These are phyloP conservation scores for Leccinum pellstonianum DNA, from an alignment of 768 basidiomycete species.

Conservation along the genomic window DNA sequence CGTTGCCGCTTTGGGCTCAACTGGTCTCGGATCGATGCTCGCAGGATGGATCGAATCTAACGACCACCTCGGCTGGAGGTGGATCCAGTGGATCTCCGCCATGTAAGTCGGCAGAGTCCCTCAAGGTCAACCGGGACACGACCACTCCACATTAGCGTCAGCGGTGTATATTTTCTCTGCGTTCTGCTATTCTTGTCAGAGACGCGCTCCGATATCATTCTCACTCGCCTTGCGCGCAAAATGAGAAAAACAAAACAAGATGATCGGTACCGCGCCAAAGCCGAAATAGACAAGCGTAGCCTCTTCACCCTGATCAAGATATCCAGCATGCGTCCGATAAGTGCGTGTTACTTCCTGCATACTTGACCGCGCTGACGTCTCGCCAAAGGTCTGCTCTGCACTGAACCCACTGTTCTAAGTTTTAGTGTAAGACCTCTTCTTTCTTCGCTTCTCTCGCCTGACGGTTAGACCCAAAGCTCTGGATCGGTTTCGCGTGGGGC, in stretches of 20 bases:
- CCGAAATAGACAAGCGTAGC: constrained; percentile 60
- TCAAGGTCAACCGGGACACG: background rate
- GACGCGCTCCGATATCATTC: constrained; percentile 69
- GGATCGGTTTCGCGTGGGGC: constrained; percentile 77
- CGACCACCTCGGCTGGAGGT: constrained; percentile 62
- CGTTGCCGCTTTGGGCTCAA: constrained; percentile 55
- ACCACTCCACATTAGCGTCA: constrained; percentile 39
- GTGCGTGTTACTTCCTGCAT: constrained; percentile 44
- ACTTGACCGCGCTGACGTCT: background rate
- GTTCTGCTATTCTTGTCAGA: constrained; percentile 64
- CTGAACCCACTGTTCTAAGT: constrained; percentile 69
- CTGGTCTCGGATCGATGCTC: constrained; percentile 60
- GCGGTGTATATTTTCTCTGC: constrained; percentile 47
- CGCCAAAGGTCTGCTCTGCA: constrained; percentile 23
- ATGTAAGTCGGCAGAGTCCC: constrained; percentile 41
- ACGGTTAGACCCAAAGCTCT: constrained; percentile 43
- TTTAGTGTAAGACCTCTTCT: constrained; percentile 56
- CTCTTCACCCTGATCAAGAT: constrained; percentile 62
- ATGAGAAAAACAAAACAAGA: constrained; percentile 67
- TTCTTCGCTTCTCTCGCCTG: background rate
- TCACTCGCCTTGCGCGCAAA: constrained; percentile 61
- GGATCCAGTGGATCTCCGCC: constrained; percentile 82
- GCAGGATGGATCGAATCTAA: constrained; percentile 70
- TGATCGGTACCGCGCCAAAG: constrained; percentile 55
- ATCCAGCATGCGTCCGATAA: constrained; percentile 68